Percentiles rank a stretch among this genome's conserved stretches.
These are phyloP conservation scores for Tubosaeta sp. DNA, from an alignment of 768 basidiomycete genomes.

Conservation along the genomic window DNA sequence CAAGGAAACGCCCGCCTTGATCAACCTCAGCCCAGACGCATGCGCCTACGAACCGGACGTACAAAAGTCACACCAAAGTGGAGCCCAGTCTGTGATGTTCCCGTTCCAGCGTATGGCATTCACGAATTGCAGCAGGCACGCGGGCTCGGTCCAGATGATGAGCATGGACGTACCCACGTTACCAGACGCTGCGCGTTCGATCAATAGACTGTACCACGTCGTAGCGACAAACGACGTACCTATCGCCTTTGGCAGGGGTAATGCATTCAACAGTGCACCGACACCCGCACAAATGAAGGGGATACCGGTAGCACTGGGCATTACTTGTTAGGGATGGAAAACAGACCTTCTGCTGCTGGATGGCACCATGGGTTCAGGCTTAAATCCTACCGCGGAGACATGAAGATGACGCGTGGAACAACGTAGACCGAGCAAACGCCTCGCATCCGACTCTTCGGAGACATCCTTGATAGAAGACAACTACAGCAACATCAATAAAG, in stretches of 20 bases:
- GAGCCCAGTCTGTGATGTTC: slow-evolving; percentile 28
- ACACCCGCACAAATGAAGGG: slow-evolving; percentile 36
- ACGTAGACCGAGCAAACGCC: background rate
- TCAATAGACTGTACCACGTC: background rate
- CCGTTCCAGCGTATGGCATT: slow-evolving; percentile 39
- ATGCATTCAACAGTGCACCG: slow-evolving; percentile 34
- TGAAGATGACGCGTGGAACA: background rate
- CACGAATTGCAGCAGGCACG: slow-evolving; percentile 25
- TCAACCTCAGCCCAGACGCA: background rate
- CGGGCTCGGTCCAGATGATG: slow-evolving; percentile 31
- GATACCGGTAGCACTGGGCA: slow-evolving; percentile 6
- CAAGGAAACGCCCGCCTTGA: slow-evolving; percentile 28
- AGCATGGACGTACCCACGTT: slow-evolving; percentile 33
- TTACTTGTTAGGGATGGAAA: background rate
- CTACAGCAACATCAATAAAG: no score
- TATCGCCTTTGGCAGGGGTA: slow-evolving; percentile 53
- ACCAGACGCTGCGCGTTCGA: slow-evolving; percentile 8
- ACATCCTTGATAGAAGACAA: no score
- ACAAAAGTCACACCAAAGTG: slow-evolving; percentile 58
- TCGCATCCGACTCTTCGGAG: background rate
- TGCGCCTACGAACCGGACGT: slow-evolving; percentile 11
- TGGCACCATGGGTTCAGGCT: background rate
- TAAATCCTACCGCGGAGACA: background rate
- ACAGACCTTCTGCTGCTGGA: background rate
- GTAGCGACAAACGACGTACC: slow-evolving; percentile 31